Conservation (phyloP, 2,329 filamentous ascomycete species). For the Myriosclerotinia scirpicola region DNA sequence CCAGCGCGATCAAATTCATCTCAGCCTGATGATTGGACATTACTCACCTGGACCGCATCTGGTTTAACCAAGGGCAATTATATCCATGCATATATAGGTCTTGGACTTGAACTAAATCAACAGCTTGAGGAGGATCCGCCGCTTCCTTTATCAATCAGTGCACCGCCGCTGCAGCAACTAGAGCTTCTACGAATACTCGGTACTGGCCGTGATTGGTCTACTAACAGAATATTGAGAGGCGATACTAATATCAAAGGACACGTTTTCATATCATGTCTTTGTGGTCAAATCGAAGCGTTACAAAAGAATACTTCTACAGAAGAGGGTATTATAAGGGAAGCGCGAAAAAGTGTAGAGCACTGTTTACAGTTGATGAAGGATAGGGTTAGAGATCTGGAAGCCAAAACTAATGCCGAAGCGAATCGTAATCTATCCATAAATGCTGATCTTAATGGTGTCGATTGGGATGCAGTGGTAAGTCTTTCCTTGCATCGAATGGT, state of each 20-base stretch:
- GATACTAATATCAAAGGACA: constrained; percentile 50
- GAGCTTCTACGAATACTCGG: constrained; percentile 10
- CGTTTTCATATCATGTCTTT: constrained; percentile 44
- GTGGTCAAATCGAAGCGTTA: constrained; percentile 44
- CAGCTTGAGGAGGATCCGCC: constrained; percentile 32
- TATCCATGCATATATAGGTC: constrained; percentile 16
- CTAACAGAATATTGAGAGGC: constrained; percentile 40
- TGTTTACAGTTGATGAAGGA: constrained; percentile 30
- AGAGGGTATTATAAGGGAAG: constrained; percentile 27
- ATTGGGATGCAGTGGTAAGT: constrained; percentile 11
- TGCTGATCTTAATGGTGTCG: not conserved
- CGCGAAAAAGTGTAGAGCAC: constrained; percentile 26
- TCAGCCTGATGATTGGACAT: constrained; percentile 15
- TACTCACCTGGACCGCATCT: not conserved
- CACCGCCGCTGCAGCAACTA: constrained; percentile 2
- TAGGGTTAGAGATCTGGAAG: constrained; percentile 9
- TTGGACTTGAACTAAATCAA: constrained; percentile 18
- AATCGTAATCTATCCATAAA: not conserved
- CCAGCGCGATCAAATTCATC: constrained; percentile 1
- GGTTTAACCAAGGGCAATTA: not conserved
- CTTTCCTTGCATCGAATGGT: not conserved
- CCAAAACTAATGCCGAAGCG: constrained; percentile 2
- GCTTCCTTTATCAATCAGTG: not conserved
- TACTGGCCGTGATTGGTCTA: constrained; percentile 8
- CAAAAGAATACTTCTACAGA: constrained; percentile 27